Conservation (phyloP, 805 yeast genomes). For the Lipomyces spencermartinsiae region DNA sequence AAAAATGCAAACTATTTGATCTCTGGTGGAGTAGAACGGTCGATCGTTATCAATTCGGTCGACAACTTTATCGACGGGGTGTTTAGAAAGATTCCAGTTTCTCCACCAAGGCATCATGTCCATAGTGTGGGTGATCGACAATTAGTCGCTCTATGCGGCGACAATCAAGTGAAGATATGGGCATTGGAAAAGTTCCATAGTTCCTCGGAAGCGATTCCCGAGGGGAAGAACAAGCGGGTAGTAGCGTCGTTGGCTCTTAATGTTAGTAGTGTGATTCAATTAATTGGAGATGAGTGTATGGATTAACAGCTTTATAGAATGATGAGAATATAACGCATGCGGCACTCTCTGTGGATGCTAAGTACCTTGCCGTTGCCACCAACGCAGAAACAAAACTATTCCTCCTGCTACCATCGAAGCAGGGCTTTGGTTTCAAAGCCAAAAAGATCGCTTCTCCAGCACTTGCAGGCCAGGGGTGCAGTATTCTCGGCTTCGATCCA, state of each 20-base stretch:
- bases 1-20: conserved; percentile 60
- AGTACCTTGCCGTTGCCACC: conserved; percentile 74
- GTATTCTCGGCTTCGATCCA: conserved; percentile 54
- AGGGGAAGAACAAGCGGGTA: conserved; percentile 56
- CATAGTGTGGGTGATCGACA: conserved; percentile 55
- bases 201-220: conserved; percentile 16
- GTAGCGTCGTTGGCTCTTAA: conserved; percentile 56
- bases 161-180: conserved; percentile 85
- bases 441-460: conserved; percentile 57
- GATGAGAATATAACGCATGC: conserved; percentile 81
- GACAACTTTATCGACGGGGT: conserved; percentile 70
- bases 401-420: conserved; percentile 54
- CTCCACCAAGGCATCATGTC: conserved; percentile 65
- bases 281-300: neutral
- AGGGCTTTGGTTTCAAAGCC: conserved; percentile 53
- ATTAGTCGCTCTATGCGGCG: conserved; percentile 77
- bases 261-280: conserved; percentile 5
- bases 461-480: conserved; percentile 58
- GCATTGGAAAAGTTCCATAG: conserved; percentile 39
- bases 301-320: conserved; percentile 57
- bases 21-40: conserved; percentile 84
- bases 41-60: conserved; percentile 65
- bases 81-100: conserved; percentile 68
- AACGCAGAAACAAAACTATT: conserved; percentile 72
- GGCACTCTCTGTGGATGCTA: conserved; percentile 67